phyloP scores from a whole-genome alignment of 75 land plant genomes.

The Pseudotsuga menziesii region DNA sequence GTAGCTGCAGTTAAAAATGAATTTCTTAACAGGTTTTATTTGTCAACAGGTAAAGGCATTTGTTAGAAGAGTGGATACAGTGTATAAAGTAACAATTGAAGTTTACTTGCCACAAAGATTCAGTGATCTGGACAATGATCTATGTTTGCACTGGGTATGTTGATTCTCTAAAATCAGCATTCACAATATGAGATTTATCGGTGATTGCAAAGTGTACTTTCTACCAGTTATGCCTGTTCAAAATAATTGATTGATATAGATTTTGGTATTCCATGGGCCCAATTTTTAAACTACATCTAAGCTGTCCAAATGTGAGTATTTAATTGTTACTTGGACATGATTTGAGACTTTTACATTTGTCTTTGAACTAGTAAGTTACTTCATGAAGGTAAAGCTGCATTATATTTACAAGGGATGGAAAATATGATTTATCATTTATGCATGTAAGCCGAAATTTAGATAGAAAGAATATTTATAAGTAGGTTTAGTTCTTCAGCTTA shows the following conservation, averaged over 20 bases:
- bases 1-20: neutral
- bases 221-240: neutral
- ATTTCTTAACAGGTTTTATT: slow-evolving; percentile 1
- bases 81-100: slow-evolving; percentile 9
- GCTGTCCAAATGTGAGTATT: neutral
- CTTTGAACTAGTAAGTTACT: neutral
- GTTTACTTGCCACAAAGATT: slow-evolving; percentile 7
- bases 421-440: neutral
- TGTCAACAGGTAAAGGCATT: slow-evolving; percentile 12
- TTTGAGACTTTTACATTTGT: neutral
- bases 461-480: neutral
- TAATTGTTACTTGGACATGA: neutral
- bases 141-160: slow-evolving; percentile 11
- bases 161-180: neutral
- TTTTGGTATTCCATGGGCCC: neutral
- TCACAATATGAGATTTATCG: neutral
- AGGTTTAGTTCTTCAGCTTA: neutral
- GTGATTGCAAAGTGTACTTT: neutral
- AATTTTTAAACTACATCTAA: neutral
- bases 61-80: neutral
- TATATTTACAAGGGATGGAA: neutral
- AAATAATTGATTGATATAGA: neutral
- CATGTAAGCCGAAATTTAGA: neutral
- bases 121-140: neutral
- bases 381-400: neutral